Conservation (phyloP, 768 basidiomycete genomes). For the Naganishia kalamii region DNA sequence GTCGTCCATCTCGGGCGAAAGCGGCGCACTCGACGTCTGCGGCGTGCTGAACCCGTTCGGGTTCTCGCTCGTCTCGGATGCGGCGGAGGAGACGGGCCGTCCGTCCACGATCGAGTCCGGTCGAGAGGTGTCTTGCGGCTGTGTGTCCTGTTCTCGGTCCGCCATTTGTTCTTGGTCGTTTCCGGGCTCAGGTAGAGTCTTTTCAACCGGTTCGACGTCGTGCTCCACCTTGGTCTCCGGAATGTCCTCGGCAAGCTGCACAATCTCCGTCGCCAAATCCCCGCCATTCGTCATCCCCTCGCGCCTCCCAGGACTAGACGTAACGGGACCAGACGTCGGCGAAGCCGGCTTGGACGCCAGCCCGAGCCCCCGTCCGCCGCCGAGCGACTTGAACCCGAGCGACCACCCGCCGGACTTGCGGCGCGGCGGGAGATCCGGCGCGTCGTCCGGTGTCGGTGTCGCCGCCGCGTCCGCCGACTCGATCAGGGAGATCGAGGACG, state of each 20-base stretch:
- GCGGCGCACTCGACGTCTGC: constrained; percentile 24
- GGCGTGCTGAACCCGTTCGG: constrained; percentile 33
- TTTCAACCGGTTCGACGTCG: not conserved
- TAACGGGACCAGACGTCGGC: too few relatives aligned
- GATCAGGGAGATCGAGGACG: too few relatives aligned
- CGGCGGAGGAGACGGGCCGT: constrained; percentile 5
- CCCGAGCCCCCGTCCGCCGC: constrained; percentile 10
- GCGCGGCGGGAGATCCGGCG: constrained; percentile 13
- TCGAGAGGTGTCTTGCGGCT: not conserved
- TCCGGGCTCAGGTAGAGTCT: too few relatives aligned
- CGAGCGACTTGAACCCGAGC: constrained; percentile 20
- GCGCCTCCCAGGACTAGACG: too few relatives aligned
- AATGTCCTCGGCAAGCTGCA: too few relatives aligned
- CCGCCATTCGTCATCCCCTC: too few relatives aligned
- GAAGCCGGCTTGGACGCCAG: not conserved
- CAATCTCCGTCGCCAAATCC: too few relatives aligned
- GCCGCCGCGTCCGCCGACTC: not conserved
- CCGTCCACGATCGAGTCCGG: not conserved
- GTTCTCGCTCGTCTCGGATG: constrained; percentile 22
- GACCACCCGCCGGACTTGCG: constrained; percentile 17
- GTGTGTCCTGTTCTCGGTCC: too few relatives aligned
- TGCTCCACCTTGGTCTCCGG: not conserved
- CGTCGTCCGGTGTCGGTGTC: not conserved
- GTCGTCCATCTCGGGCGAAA: constrained; percentile 14
- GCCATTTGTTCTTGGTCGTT: too few relatives aligned